Percentiles rank a stretch among this genome's conserved stretches.
phyloP scores from a whole-genome alignment of 495 filamentous ascomycete genomes.

The Geoglossum glabrum region DNA sequence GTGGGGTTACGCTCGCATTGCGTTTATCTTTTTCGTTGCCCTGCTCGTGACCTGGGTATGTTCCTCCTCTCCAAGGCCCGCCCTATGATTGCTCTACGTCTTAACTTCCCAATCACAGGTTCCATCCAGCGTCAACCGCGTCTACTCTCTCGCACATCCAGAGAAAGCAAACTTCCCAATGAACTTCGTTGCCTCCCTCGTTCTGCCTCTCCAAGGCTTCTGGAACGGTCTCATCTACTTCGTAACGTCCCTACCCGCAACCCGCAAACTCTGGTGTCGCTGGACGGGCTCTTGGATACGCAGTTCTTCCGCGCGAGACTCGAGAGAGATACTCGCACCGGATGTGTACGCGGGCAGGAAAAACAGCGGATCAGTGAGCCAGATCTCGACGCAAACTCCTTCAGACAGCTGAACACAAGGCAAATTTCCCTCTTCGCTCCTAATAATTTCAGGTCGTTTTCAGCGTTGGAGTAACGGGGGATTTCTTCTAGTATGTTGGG shows the following conservation, averaged over 20 bases:
- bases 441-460: no score
- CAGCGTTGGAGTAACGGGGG: no score
- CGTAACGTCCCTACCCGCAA: conserved; percentile 30
- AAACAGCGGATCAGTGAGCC: no score
- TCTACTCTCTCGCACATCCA: conserved; percentile 42
- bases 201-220: conserved; percentile 70
- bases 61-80: conserved; percentile 11
- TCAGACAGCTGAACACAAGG: no score
- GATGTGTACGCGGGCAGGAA: no score
- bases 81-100: not conserved
- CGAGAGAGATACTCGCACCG: no score
- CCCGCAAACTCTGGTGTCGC: conserved; percentile 7
- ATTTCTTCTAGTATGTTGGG: no score
- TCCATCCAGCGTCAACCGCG: conserved; percentile 59
- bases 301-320: no score
- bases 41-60: conserved; percentile 62
- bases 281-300: no score
- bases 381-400: no score
- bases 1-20: conserved; percentile 67
- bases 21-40: conserved; percentile 69
- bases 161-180: conserved; percentile 34
- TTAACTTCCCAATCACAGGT: conserved; percentile 21
- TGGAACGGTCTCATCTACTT: conserved; percentile 73
- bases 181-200: conserved; percentile 49
- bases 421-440: no score